Evolutionary conservation across 139 green algal genomes (phyloP), one percentile per base, ranked within the genome.

Genomic region (Coccomyxa sp.): DNA sequence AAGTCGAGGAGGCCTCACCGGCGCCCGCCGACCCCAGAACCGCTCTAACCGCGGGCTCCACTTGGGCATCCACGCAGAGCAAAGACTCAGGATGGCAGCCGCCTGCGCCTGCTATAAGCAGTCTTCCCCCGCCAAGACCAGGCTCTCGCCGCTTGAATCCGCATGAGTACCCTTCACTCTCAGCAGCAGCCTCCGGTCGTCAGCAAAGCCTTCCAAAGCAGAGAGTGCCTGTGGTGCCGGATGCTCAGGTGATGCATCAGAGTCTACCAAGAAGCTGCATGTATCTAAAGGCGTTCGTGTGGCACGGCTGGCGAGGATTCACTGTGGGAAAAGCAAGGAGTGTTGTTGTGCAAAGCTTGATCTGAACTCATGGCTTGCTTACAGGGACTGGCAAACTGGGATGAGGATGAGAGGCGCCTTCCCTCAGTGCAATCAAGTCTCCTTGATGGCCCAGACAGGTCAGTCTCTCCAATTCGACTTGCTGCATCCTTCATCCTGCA

Each of bases 151-250:
- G 82, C 22, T 81, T 95, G 1, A 95, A 93, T 78, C 86, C 87
- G 0, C 83, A 87, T 36, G 91, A 95, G 79, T 95, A 92, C 69
- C 91, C 91, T 35, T 92, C 82, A 41, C 76, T 95, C 12, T 88
- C 86, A 73, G 88, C 88, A 0, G 87, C 85, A 34, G 85, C 85
- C 7, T 31, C 70, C 33, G 39, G 69, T 77, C 68, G 68, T 37
- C 77, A 81, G 14, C n/a, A n/a, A n/a, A n/a, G n/a, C n/a, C 69
- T 50, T 8, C 69, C 70, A 0, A 74, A 64, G 33, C 74, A 70
- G n/a, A 41, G 33, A 34, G 44, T 70, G 29, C 50, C 50, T 50
- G 70, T 31, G 10, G 18, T 78, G 31, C n/a, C 24, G 35, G 6
- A 73, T 39, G 54, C 69, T 77, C 29, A 68, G 39, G 29, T 64